phyloP scores from a whole-genome alignment of 441 rosid genomes.

The Raphanus hybrid region DNA sequence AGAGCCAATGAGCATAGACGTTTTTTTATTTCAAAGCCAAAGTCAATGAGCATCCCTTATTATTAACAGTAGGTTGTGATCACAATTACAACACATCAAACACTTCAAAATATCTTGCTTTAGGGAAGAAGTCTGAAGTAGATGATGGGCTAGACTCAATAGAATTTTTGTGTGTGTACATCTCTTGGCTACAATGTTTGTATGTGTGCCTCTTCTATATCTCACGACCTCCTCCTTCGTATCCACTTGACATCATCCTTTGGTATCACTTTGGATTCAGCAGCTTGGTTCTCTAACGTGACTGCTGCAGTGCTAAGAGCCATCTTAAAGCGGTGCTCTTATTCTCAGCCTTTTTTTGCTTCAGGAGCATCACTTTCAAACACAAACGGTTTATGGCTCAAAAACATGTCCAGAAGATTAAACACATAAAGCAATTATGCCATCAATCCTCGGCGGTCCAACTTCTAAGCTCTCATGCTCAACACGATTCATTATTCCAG shows the following conservation, averaged over 20 bases:
- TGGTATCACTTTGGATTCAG: not conserved
- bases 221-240: not conserved
- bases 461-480: too few relatives aligned
- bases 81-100: not conserved
- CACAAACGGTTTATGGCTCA: not conserved
- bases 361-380: not conserved
- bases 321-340: not conserved
- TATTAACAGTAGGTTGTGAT: too few relatives aligned
- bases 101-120: not conserved
- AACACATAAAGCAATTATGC: too few relatives aligned
- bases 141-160: not conserved
- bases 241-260: not conserved
- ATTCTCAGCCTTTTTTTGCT: not conserved
- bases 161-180: not conserved
- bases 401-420: not conserved
- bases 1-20: too few relatives aligned
- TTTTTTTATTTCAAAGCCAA: too few relatives aligned
- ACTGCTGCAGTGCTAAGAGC: not conserved
- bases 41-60: too few relatives aligned
- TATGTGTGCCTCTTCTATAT: not conserved
- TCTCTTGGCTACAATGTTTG: not conserved
- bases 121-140: not conserved
- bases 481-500: too few relatives aligned
- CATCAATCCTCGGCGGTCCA: too few relatives aligned
- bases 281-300: not conserved